Evolutionary conservation across 2,329 filamentous ascomycete genomes (phyloP).

Genomic region (Bipolaris zeicola): DNA sequence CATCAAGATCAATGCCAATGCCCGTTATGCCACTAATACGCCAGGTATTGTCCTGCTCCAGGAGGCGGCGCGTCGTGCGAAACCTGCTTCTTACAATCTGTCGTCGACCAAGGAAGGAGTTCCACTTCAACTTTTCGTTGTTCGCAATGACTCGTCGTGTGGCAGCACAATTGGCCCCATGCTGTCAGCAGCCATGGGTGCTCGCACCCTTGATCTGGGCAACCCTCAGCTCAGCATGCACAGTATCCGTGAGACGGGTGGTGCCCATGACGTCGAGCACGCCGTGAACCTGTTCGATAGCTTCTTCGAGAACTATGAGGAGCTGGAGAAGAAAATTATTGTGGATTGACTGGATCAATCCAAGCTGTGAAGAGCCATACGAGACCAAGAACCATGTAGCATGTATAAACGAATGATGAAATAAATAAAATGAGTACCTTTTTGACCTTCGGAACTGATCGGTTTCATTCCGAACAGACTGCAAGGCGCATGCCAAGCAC

Average conservation of each 20-base stretch:
- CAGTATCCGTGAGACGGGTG: conserved; percentile 91
- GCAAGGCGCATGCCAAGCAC: conserved; percentile 35
- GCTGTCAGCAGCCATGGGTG: conserved; percentile 83
- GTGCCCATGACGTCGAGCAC: conserved; percentile 84
- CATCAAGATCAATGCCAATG: conserved; percentile 98
- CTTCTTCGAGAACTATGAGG: conserved; percentile 86
- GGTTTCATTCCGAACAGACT: conserved; percentile 12
- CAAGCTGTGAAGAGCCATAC: conserved; percentile 25
- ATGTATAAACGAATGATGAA: conserved; percentile 7
- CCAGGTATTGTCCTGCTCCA: conserved; percentile 92
- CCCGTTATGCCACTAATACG: conserved; percentile 94
- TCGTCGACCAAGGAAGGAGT: conserved; percentile 65
- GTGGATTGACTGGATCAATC: conserved; percentile 66
- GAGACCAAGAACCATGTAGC: conserved; percentile 4
- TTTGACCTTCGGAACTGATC: conserved; percentile 7
- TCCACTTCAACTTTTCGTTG: conserved; percentile 93
- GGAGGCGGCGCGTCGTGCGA: conserved; percentile 73
- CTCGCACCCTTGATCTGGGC: conserved; percentile 87
- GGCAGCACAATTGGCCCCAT: conserved; percentile 98
- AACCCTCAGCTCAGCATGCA: conserved; percentile 98
- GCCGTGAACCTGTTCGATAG: conserved; percentile 83
- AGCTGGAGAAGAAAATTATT: conserved; percentile 79
- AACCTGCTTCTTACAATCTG: conserved; percentile 53
- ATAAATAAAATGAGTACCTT: conserved; percentile 9
- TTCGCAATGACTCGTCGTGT: conserved; percentile 92